phyloP scores from a whole-genome alignment of 495 filamentous ascomycete genomes.

The Neurospora sp. region DNA sequence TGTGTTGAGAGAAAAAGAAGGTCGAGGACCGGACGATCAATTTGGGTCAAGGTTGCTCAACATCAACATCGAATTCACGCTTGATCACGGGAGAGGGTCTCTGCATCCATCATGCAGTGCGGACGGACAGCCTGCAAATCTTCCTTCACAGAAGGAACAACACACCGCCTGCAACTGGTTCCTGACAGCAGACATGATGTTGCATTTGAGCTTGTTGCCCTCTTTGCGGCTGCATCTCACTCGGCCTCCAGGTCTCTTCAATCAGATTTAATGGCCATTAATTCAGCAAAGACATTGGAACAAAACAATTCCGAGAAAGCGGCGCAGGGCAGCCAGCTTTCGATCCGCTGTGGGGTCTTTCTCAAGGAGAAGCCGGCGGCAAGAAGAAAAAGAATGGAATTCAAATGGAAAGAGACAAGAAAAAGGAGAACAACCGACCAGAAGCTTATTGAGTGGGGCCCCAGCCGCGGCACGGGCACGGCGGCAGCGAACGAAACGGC shows the following conservation, averaged over 20 bases:
- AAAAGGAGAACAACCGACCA: background rate
- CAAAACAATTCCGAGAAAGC: background rate
- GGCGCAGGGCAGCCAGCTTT: background rate
- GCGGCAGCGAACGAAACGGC: background rate
- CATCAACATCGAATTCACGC: background rate
- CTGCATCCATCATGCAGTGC: background rate
- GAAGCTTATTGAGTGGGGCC: background rate
- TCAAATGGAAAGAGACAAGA: background rate
- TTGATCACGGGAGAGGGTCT: background rate
- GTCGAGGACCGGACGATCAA: background rate
- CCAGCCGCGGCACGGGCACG: background rate
- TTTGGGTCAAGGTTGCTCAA: background rate
- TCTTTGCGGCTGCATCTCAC: background rate
- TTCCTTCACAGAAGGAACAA: background rate
- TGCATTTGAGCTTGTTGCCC: background rate
- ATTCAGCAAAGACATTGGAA: background rate
- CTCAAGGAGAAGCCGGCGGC: background rate
- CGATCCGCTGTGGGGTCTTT: background rate
- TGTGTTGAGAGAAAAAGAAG: background rate
- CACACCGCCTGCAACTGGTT: background rate
- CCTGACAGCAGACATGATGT: background rate
- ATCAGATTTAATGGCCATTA: background rate
- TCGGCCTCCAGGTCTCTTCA: background rate
- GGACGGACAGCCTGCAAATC: background rate
- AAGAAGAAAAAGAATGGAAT: background rate